Evolutionary conservation across 352 stramenopile genomes (phyloP).

Genomic region (Phytophthora hibernalis): DNA sequence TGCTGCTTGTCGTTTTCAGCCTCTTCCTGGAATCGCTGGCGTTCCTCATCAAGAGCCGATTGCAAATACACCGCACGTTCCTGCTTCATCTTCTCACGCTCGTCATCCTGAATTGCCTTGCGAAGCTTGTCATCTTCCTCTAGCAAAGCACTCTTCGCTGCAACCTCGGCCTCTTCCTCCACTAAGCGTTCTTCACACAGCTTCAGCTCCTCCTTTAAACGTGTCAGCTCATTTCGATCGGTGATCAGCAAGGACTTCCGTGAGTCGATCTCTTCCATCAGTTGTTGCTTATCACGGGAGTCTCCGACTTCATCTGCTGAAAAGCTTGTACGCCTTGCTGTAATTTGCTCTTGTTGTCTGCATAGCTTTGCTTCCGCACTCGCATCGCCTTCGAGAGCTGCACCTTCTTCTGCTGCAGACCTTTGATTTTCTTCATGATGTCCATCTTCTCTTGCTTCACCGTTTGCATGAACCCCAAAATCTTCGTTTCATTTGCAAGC

Average conservation of each 20-base stretch:
- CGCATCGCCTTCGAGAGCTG: conserved; percentile 78
- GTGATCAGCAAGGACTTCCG: conserved; percentile 64
- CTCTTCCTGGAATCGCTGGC: conserved; percentile 57
- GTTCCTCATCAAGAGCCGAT: conserved; percentile 69
- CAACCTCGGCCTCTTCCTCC: conserved; percentile 77
- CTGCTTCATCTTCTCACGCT: conserved; percentile 84
- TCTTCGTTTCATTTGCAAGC: conserved; percentile 82
- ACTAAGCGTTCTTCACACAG: conserved; percentile 68
- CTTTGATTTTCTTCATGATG: conserved; percentile 91
- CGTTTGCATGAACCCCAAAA: conserved; percentile 89
- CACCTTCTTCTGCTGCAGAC: conserved; percentile 84
- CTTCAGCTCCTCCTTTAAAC: conserved; percentile 72
- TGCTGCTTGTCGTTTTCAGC: conserved; percentile 68
- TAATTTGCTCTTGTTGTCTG: conserved; percentile 70
- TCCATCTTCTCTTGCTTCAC: conserved; percentile 93
- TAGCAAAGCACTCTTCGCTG: conserved; percentile 74
- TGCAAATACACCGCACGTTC: conserved; percentile 73
- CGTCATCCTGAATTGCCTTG: conserved; percentile 79
- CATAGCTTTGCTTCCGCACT: conserved; percentile 78
- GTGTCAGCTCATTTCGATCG: conserved; percentile 63
- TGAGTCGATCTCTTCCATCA: conserved; percentile 72
- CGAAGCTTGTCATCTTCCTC: conserved; percentile 82
- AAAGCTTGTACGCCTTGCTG: conserved; percentile 83
- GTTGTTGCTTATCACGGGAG: conserved; percentile 54
- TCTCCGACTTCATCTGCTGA: conserved; percentile 55